Conservation (phyloP, 352 stramenopile species). For the Globisporangium okanoganense region DNA sequence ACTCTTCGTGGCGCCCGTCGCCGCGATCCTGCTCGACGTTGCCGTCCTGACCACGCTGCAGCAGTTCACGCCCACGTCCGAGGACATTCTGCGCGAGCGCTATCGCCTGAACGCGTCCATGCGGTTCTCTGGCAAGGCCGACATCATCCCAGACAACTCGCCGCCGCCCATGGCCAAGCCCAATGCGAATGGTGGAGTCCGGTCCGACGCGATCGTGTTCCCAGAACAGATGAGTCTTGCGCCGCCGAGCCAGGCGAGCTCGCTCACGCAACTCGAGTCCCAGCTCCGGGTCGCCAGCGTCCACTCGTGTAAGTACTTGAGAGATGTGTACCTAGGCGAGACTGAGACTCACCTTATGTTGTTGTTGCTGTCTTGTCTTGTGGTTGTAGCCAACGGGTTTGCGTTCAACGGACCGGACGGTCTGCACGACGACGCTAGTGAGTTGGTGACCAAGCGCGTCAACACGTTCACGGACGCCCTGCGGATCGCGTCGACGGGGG, state of each 20-base stretch:
- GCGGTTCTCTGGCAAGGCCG: slow-evolving; percentile 14
- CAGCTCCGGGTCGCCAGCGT: slow-evolving; percentile 7
- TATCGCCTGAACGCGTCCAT: slow-evolving; percentile 20
- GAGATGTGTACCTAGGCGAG: not conserved
- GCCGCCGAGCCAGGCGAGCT: not conserved
- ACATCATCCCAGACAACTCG: slow-evolving; percentile 9
- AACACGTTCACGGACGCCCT: too few relatives aligned
- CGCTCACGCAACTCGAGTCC: slow-evolving; percentile 6
- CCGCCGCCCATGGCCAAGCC: not conserved
- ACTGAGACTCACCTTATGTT: not conserved
- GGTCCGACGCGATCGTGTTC: slow-evolving; percentile 13
- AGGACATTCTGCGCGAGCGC: slow-evolving; percentile 63
- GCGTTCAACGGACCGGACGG: too few relatives aligned
- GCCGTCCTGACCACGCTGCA: slow-evolving; percentile 32
- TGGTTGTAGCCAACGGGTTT: slow-evolving; percentile 16
- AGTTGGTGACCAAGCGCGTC: too few relatives aligned
- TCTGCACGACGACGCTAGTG: too few relatives aligned
- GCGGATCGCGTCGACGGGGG: too few relatives aligned
- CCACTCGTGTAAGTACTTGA: slow-evolving; percentile 11
- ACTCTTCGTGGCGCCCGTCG: slow-evolving; percentile 44
- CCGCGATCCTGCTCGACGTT: slow-evolving; percentile 43
- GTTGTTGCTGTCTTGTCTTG: not conserved
- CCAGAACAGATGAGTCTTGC: not conserved
- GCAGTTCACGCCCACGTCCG: slow-evolving; percentile 44
- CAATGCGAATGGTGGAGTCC: not conserved